Base-by-base conservation (phyloP, 116 monocot species). In the Dioscorea cayenensis region DNA sequence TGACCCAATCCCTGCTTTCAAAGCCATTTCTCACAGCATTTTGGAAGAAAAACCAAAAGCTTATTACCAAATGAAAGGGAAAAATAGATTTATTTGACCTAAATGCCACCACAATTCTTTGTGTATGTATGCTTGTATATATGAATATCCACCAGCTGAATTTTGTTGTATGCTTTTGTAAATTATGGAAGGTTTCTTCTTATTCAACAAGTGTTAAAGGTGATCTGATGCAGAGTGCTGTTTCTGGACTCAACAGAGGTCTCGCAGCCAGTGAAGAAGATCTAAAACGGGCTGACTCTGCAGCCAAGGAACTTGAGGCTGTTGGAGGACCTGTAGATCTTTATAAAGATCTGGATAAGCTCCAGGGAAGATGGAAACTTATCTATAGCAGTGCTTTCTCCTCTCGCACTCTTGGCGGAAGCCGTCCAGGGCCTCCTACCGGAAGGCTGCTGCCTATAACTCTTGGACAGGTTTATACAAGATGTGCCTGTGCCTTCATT, bases 361-460 rank as follows among this genome's bases (percentile, higher is more conserved):
- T 95, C 17, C 95, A 95, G 70, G 95, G 95, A 29, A 79, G 83
- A 63, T 95, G 95, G 95, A 89, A 82, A 70, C 76, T 95, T 32
- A 61, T 92, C n/a, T 95, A 92, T 59, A 95, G 92, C 71, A 95
- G 95, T 75, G 92, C 86, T 64, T 95, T 92, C 82, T 95, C 95
- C 25, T 95, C 95, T 32, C 77, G 87, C 14, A 87, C 92, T 1
- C 77, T 95, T 32, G 92, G 95, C 67, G 95, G 95, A 5, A 95
- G 92, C 75, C 87, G 92, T 25, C 92, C 95, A 14, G 95, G 95
- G 17, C 95, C 90, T 61, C 92, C 95, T 12, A 85, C 64, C 2
- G 90, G 95, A 67, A 82, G 92, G 61, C 84, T 95, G 20, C 73
- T 95, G 23, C 95, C 95, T 0, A 92, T 95, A 60, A 95, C 89